Evolutionary conservation across 306 rosid species (phyloP).

Genomic region (Datisca glomerata): DNA sequence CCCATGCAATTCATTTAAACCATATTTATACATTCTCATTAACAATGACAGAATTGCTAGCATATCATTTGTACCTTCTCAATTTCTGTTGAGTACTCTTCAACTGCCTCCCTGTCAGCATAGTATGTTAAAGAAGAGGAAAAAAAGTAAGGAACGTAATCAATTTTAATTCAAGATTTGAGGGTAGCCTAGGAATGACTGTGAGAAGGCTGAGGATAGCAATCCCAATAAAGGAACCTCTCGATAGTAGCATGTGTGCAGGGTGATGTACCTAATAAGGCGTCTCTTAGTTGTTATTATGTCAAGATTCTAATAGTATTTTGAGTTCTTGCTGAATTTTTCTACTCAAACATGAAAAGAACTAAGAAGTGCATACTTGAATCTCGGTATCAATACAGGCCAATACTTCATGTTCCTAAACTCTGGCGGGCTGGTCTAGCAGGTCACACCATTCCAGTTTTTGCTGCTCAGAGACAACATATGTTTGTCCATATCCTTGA

Average conservation of each 20-base stretch:
- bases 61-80: constrained; percentile 3
- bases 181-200: no score
- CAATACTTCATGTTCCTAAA: constrained; percentile 17
- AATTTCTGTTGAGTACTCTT: constrained; percentile 10
- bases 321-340: no score
- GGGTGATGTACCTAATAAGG: no score
- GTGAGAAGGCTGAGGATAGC: no score
- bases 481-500: constrained; percentile 19
- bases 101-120: constrained; percentile 17
- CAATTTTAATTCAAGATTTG: no score
- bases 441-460: constrained; percentile 24
- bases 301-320: no score
- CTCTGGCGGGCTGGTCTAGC: constrained; percentile 4
- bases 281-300: no score
- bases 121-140: no score
- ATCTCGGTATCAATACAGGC: constrained; percentile 16
- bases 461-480: constrained; percentile 17
- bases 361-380: constrained; percentile 11
- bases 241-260: no score
- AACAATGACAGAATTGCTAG: constrained; percentile 1
- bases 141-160: no score
- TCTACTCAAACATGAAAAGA: background rate
- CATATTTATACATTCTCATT: constrained; percentile 9
- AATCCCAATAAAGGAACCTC: no score
- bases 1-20: constrained; percentile 5